These are phyloP conservation scores for Pestalotiopsis sp. DNA, from an alignment of 2,329 filamentous ascomycete species.

Conservation along the genomic window DNA sequence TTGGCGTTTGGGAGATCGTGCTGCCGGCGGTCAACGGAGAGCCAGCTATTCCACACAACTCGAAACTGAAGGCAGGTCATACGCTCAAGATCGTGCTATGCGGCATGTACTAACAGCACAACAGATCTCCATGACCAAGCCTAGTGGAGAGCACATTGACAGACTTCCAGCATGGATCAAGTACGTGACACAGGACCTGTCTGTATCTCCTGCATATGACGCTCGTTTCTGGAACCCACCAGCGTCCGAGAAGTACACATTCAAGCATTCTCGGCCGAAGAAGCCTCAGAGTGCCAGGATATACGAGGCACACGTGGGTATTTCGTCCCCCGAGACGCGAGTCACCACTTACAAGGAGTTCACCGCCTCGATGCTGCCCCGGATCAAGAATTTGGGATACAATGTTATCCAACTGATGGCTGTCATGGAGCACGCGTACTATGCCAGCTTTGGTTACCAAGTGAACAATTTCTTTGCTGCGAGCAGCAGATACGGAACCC, in stretches of 20 bases:
- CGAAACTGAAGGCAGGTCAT: slow-evolving; percentile 82
- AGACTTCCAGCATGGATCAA: slow-evolving; percentile 96
- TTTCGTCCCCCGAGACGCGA: slow-evolving; percentile 85
- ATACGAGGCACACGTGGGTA: slow-evolving; percentile 98
- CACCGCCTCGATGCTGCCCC: slow-evolving; percentile 85
- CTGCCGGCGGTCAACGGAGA: slow-evolving; percentile 74
- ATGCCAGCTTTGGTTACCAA: slow-evolving; percentile 98
- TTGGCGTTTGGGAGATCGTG: slow-evolving; percentile 83
- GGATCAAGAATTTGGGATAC: slow-evolving; percentile 89
- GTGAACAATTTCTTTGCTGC: slow-evolving; percentile 99
- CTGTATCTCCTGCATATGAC: slow-evolving; percentile 89
- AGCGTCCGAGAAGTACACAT: slow-evolving; percentile 72
- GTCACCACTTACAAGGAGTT: slow-evolving; percentile 98
- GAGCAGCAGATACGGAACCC: slow-evolving; percentile 90
- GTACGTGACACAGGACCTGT: slow-evolving; percentile 91
- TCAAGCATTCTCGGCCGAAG: slow-evolving; percentile 80
- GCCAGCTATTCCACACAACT: slow-evolving; percentile 85
- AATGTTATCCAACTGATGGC: slow-evolving; percentile 99
- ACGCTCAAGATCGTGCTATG: neutral
- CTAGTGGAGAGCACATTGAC: slow-evolving; percentile 79
- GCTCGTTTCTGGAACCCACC: slow-evolving; percentile 97
- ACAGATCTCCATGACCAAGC: slow-evolving; percentile 82
- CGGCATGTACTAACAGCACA: neutral
- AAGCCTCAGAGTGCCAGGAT: slow-evolving; percentile 88
- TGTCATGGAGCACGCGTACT: slow-evolving; percentile 99